Percentiles rank a stretch among this genome's conserved stretches.
Conservation (phyloP, 139 green algal species). For the Tetraselmis chui region DNA sequence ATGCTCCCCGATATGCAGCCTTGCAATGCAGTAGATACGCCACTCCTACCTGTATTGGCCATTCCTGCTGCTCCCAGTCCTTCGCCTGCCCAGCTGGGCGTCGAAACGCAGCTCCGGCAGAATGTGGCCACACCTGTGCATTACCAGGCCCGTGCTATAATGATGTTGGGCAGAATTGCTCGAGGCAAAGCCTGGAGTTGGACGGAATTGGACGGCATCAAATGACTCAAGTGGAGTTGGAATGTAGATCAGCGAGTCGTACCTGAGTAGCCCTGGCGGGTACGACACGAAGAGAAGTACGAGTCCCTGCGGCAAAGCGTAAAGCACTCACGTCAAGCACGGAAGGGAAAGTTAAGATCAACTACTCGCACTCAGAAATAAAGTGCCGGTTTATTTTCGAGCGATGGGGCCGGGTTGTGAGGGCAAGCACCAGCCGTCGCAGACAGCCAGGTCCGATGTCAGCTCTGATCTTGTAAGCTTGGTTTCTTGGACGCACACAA, state of each 20-base stretch:
- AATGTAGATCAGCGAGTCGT: neutral
- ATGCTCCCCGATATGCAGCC: neutral
- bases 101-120: constrained; percentile 14
- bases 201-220: too few species aligned
- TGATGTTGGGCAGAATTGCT: too few species aligned
- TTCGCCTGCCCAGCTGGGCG: neutral
- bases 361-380: neutral
- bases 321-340: neutral
- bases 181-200: too few species aligned
- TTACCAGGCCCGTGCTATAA: neutral
- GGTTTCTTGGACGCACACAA: constrained; percentile 57
- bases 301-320: constrained; percentile 37
- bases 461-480: constrained; percentile 46
- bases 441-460: constrained; percentile 32
- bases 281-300: constrained; percentile 43
- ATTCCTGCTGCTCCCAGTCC: neutral
- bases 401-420: neutral
- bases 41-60: neutral
- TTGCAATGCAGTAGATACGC: neutral
- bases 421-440: constrained; percentile 40
- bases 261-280: constrained; percentile 38
- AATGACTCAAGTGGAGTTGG: too few species aligned
- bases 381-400: neutral
- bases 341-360: neutral
- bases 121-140: constrained; percentile 43